A percentile compares a stretch with the other conserved stretches of the same genome.
Evolutionary conservation across 2,329 filamentous ascomycete genomes (phyloP).

Genomic region (Cucurbitaria berberidis): DNA sequence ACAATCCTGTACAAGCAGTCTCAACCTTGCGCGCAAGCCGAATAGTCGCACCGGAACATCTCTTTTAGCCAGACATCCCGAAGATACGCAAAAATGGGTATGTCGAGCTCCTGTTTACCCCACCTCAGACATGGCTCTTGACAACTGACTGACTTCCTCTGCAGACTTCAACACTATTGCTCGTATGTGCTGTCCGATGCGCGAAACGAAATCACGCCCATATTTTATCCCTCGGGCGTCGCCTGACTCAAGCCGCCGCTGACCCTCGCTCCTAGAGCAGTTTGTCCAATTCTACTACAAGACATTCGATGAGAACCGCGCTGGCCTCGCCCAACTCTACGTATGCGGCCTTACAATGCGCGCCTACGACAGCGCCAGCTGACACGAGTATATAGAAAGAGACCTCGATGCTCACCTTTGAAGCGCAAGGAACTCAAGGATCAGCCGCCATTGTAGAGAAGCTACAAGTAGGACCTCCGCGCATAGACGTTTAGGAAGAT

Average conservation of each 20-base stretch:
- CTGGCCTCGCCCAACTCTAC: conserved; percentile 73
- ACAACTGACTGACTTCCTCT: conserved; percentile 6
- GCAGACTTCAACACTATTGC: conserved; percentile 21
- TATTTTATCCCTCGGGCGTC: background rate
- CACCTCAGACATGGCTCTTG: background rate
- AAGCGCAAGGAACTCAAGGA: conserved; percentile 72
- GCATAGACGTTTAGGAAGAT: background rate
- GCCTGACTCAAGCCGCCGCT: conserved; percentile 6
- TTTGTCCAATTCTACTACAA: conserved; percentile 93
- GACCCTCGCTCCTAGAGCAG: conserved; percentile 65
- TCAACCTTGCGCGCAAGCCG: conserved; percentile 12
- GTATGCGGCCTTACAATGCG: conserved; percentile 60
- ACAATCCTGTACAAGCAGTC: conserved; percentile 10
- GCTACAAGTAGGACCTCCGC: conserved; percentile 67
- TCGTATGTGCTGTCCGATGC: conserved; percentile 10
- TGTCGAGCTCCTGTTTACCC: conserved; percentile 9
- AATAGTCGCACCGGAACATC: background rate
- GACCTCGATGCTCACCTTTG: conserved; percentile 93
- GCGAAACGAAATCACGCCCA: background rate
- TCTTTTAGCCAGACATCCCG: background rate
- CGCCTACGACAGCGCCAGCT: conserved; percentile 3
- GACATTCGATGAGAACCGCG: conserved; percentile 78
- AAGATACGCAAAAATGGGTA: conserved; percentile 18
- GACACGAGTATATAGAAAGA: conserved; percentile 54
- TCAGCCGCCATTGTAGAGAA: conserved; percentile 74